phyloP scores from a whole-genome alignment of 2,329 filamentous ascomycete species.

The Emericellopsis atlantica region DNA sequence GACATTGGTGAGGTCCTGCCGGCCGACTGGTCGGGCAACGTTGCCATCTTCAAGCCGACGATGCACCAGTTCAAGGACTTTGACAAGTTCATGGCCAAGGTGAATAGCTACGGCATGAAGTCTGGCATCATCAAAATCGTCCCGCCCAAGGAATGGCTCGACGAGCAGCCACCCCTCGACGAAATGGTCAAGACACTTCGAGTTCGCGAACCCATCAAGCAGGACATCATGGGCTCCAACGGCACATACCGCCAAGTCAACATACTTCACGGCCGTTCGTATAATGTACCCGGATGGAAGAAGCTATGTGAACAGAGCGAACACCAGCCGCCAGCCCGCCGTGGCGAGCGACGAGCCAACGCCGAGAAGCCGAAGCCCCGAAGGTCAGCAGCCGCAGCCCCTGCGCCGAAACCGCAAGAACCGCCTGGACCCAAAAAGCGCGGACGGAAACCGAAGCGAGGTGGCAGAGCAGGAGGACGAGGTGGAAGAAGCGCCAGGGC shows the following conservation, averaged over 20 bases:
- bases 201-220: constrained; percentile 94
- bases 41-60: constrained; percentile 89
- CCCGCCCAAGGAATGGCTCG: constrained; percentile 85
- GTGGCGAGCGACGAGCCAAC: constrained; percentile 66
- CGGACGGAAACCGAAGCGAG: constrained; percentile 13
- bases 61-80: constrained; percentile 95
- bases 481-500: constrained; percentile 22
- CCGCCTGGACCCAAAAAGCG: constrained; percentile 23
- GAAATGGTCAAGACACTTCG: constrained; percentile 82
- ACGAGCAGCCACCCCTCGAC: constrained; percentile 64
- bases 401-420: constrained; percentile 12
- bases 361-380: constrained; percentile 36
- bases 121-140: constrained; percentile 95
- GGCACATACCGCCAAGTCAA: constrained; percentile 96
- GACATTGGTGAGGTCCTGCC: constrained; percentile 71
- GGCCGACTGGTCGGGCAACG: constrained; percentile 80
- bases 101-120: constrained; percentile 93
- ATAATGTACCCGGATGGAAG: constrained; percentile 95
- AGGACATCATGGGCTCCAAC: constrained; percentile 93
- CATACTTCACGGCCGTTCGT: constrained; percentile 88
- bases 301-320: constrained; percentile 87
- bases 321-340: constrained; percentile 83
- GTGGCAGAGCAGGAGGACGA: constrained; percentile 19
- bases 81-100: constrained; percentile 72
- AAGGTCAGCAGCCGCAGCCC: constrained; percentile 16